Percentiles rank a stretch among this genome's conserved stretches.
phyloP scores from a whole-genome alignment of 352 stramenopile species.

The Phytophthora pisi region DNA sequence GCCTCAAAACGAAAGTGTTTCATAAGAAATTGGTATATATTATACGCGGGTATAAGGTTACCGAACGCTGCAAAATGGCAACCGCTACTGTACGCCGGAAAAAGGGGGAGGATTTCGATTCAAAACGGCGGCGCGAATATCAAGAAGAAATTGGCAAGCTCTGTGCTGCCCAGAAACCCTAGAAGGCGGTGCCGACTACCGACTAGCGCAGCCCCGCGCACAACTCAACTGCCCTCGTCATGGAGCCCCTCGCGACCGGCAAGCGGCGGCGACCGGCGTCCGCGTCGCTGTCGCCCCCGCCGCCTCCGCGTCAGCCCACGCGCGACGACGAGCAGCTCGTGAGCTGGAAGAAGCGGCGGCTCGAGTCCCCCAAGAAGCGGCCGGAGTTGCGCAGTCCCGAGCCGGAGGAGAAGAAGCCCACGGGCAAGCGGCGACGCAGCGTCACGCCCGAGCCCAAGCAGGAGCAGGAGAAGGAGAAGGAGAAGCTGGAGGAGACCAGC shows the following conservation, averaged over 20 bases:
- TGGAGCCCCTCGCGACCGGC: conserved; percentile 27
- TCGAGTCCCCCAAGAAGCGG: conserved; percentile 6
- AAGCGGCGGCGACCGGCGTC: conserved; percentile 30
- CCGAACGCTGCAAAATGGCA: neutral
- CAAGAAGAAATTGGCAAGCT: conserved; percentile 39
- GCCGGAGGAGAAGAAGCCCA: conserved; percentile 20
- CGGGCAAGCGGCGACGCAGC: conserved; percentile 28
- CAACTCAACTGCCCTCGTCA: conserved; percentile 6
- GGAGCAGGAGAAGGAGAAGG: conserved; percentile 7
- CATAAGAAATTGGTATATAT: neutral
- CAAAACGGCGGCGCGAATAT: conserved; percentile 27
- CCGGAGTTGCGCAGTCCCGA: conserved; percentile 10
- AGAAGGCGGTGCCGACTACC: conserved; percentile 21
- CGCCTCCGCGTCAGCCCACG: conserved; percentile 17
- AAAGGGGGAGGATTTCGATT: conserved; percentile 33
- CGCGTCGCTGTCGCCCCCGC: conserved; percentile 22
- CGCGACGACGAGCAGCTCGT: conserved; percentile 15
- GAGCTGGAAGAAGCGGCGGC: conserved; percentile 14
- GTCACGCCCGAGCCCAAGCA: conserved; percentile 13
- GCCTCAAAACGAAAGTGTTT: too few species aligned
- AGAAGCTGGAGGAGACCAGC: conserved; percentile 20
- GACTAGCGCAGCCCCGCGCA: neutral
- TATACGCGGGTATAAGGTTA: neutral
- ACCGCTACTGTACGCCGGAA: neutral
- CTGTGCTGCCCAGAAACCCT: conserved; percentile 14